Base-by-base conservation (phyloP, 805 yeast species). In the Lipomyces oligophaga region DNA sequence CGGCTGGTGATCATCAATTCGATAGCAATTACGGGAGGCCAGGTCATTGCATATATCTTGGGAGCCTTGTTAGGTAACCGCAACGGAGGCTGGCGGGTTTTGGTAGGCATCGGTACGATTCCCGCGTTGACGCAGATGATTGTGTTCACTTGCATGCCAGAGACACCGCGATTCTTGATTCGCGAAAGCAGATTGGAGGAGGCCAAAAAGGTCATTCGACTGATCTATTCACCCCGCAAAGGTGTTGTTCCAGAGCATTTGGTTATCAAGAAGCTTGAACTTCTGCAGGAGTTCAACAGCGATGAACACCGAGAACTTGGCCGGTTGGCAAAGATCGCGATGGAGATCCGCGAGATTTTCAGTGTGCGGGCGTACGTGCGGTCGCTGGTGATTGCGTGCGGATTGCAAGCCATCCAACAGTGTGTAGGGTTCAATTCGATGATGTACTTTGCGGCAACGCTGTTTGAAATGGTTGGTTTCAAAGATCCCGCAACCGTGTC, bases 401-500 rank as follows among this genome's bases (percentile, higher is more conserved):
- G 94, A 24, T 70, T 90, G 57, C 97, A 90, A 69, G 96, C 95
- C 47, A 83, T 90, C 61, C 97, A 90, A 71, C 98, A 90, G 68
- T 87, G 90, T 60, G 85, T 95, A 15, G 97, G 97, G 57, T 90
- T 90, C 78, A 93, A 90, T 69, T 86, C 97, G 4, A 75, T 90
- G 60, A 85, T 90, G 95, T 90, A 90, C 70, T 90, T 89, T 67
- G 83, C 95, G 40, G 81, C 95, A 27, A 89, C 97, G 1, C 83
- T 90, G 58, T 93, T 93, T 63, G 82, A 88, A 66, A 81, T 90
- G 39, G 85, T 88, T 43, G 98, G 97, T 2, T 90, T 89, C 64
- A 62, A 77, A 52, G 79, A 89, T 64, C 78, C 97, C 10, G 83
- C 96, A n/a, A 95, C 96, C 1, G 97, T 90, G 11, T 87, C 97